Evolutionary conservation across 2,329 filamentous ascomycete genomes (phyloP).

Genomic region (Neofusicoccum parvum): DNA sequence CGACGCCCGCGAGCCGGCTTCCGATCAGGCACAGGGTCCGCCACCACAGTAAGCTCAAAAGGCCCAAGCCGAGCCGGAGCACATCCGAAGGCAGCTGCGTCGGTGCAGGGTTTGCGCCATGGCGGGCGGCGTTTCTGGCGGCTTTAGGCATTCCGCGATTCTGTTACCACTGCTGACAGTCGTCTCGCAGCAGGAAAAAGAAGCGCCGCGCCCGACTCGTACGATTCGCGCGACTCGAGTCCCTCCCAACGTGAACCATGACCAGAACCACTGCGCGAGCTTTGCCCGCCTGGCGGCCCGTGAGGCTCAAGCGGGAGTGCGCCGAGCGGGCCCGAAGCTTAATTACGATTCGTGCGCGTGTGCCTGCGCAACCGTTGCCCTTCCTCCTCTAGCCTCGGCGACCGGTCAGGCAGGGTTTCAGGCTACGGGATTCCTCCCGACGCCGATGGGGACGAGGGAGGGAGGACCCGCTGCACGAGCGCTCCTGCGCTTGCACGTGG

Average conservation of each 20-base stretch:
- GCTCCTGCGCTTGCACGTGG: neutral
- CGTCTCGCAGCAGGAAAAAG: neutral
- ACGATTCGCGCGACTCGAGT: neutral
- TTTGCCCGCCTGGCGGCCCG: neutral
- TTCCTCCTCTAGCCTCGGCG: neutral
- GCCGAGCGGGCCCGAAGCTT: neutral
- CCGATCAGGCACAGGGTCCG: neutral
- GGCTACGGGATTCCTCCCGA: neutral
- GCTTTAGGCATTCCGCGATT: neutral
- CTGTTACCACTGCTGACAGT: neutral
- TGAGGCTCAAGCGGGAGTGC: slow-evolving; percentile 1
- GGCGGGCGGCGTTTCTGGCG: neutral
- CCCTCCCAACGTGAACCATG: neutral
- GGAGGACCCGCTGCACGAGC: neutral
- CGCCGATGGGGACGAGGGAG: neutral
- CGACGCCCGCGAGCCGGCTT: slow-evolving; percentile 6
- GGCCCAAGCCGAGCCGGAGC: neutral
- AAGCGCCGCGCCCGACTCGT: slow-evolving; percentile 4
- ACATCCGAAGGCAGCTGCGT: neutral
- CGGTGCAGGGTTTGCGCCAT: neutral
- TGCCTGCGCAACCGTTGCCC: neutral
- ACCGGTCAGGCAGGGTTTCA: slow-evolving; percentile 1
- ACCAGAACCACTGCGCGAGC: neutral
- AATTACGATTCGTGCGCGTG: neutral
- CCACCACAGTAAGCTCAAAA: too few species aligned